A percentile compares a stretch with the other conserved stretches of the same genome.
phyloP scores from a whole-genome alignment of 257 asterid species.

The Scutellaria baicalensis region DNA sequence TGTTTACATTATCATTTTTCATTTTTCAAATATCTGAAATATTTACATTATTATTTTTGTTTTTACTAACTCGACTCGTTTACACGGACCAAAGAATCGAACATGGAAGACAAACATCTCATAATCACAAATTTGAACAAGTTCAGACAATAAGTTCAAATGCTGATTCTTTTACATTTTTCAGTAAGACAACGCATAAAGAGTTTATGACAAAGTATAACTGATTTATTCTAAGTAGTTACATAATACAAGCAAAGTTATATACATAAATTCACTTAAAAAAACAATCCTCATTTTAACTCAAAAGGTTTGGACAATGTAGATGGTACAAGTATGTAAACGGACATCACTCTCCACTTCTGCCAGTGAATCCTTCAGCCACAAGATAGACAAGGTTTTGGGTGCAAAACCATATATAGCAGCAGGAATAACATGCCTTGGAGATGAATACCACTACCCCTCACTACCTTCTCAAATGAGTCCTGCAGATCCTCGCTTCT shows the following conservation, averaged over 20 bases:
- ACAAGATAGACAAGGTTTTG: no score
- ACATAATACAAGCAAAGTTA: background rate
- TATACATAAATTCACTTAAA: background rate
- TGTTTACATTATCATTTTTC: no score
- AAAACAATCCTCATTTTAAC: background rate
- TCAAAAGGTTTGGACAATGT: background rate
- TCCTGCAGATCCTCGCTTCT: conserved; percentile 80
- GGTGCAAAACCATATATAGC: conserved; percentile 49
- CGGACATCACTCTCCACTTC: background rate
- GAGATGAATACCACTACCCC: conserved; percentile 83
- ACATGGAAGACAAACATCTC: background rate
- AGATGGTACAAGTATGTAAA: background rate
- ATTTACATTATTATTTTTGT: no score
- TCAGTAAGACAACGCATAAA: background rate
- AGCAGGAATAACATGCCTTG: conserved; percentile 88
- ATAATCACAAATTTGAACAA: background rate
- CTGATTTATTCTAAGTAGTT: background rate
- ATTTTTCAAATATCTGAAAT: no score
- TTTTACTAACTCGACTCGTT: no score
- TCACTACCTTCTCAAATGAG: conserved; percentile 48
- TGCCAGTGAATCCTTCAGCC: background rate
- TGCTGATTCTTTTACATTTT: background rate
- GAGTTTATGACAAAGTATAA: background rate
- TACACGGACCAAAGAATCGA: background rate
- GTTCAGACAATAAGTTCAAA: background rate